These are phyloP conservation scores for Globisporangium spinosum DNA, from an alignment of 352 stramenopile genomes.

Conservation along the genomic window DNA sequence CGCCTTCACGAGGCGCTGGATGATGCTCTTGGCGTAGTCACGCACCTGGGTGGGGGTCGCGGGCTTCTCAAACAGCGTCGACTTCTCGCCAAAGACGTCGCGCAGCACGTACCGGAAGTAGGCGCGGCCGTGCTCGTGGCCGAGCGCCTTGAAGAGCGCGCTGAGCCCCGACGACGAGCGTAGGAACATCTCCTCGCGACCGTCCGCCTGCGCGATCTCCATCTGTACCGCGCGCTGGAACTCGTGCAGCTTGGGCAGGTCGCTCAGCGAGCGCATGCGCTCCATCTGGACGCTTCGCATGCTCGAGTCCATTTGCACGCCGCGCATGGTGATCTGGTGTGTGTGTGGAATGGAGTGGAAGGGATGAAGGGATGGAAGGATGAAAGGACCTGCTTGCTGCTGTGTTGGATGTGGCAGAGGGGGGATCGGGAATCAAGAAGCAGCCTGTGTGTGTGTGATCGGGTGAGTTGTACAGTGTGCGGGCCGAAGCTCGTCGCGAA, in stretches of 20 bases:
- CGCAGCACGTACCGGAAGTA: slow-evolving; percentile 83
- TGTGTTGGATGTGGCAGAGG: neutral
- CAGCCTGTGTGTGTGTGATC: neutral
- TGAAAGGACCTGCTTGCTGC: neutral
- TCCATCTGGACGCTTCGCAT: slow-evolving; percentile 17
- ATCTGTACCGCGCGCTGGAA: slow-evolving; percentile 66
- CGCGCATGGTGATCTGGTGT: neutral
- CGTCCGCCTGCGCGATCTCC: slow-evolving; percentile 53
- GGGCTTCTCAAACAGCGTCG: slow-evolving; percentile 38
- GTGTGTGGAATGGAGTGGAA: neutral
- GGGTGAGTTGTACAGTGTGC: slow-evolving; percentile 11
- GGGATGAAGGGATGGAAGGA: neutral
- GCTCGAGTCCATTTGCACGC: slow-evolving; percentile 3
- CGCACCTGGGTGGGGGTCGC: slow-evolving; percentile 38
- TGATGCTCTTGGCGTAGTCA: slow-evolving; percentile 51
- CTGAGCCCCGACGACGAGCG: slow-evolving; percentile 72
- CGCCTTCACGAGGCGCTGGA: slow-evolving; percentile 65
- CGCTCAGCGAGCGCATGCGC: slow-evolving; percentile 23
- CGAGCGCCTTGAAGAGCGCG: slow-evolving; percentile 64
- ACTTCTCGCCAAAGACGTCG: slow-evolving; percentile 71
- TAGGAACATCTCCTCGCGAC: slow-evolving; percentile 77
- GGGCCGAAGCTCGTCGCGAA: neutral
- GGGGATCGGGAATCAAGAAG: neutral
- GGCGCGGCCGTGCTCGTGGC: slow-evolving; percentile 56
- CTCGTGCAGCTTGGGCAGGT: slow-evolving; percentile 60